Base-by-base conservation (phyloP, 768 basidiomycete species). In the Hericium alpestre region DNA sequence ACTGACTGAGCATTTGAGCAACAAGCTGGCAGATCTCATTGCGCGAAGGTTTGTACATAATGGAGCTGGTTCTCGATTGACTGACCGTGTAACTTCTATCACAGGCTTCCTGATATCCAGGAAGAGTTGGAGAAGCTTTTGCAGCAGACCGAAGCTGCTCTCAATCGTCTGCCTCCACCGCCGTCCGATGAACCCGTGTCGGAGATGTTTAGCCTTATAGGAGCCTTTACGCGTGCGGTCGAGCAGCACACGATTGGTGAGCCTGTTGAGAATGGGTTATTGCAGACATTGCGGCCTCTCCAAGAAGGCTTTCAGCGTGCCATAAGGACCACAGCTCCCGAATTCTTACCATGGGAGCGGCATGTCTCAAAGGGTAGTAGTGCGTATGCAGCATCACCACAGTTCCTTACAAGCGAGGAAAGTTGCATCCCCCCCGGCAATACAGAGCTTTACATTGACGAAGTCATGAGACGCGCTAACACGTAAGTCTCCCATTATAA, bases 51-150 rank as follows among this genome's bases (percentile, higher is more conserved):
- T 3, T 13, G 49, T 50, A 25, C n/a, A 22, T 13, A 52, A 25
- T 25, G 1, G 1, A 43, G 13, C 20, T 6, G 3, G 10, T 39
- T 2, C 18, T 41, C 9, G 53, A n/a, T 32, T n/a, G n/a, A 11
- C 10, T 16, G 25, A 9, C 18, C 46, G 40, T 38, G n/a, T 1
- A n/a, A 54, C 54, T 22, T 50, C 40, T 10, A 52, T 27, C n/a
- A 25, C 55, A 87, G 86, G 50, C 73, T 87, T 0, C 86, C 85
- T 0, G 70, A 78, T 56, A 80, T 87, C 12, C 77, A 80, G 52
- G 70, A 76, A 0, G 84, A 85, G 57, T 67, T 86, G 15, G 72
- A 76, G 22, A 70, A 63, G 0, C 65, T 74, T 0, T 73, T 84
- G 1, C 56, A 64, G 0, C 65, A 62, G 10, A 73, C 77, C 0